Conservation (phyloP, 495 filamentous ascomycete species). For the Thozetella sp. region DNA sequence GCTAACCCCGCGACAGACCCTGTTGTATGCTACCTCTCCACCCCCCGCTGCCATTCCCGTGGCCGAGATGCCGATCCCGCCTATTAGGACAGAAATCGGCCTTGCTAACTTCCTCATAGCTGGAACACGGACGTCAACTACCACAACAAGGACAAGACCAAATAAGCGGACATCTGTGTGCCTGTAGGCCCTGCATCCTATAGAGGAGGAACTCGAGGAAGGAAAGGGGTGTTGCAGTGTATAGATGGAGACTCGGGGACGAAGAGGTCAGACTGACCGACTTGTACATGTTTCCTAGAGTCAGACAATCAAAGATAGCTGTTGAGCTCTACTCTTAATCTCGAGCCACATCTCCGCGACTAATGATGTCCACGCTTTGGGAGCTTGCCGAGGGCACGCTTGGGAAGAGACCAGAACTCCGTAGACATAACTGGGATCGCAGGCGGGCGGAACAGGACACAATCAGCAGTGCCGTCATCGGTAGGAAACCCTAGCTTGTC, state of each 20-base stretch:
- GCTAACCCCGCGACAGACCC: slow-evolving; percentile 39
- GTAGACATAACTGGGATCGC: neutral
- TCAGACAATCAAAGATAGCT: slow-evolving; percentile 7
- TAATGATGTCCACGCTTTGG: neutral
- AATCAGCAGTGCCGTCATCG: slow-evolving; percentile 1
- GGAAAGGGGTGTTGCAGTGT: neutral
- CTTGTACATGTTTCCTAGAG: slow-evolving; percentile 25
- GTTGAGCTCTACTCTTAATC: neutral
- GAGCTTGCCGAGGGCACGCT: neutral
- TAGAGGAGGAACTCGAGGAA: neutral
- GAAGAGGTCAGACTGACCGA: slow-evolving; percentile 5
- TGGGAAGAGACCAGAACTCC: no score
- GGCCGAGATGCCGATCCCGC: neutral
- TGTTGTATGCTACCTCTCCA: slow-evolving; percentile 36
- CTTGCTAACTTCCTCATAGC: slow-evolving; percentile 47
- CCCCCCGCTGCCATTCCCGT: slow-evolving; percentile 4
- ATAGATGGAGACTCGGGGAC: neutral
- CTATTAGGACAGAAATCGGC: neutral
- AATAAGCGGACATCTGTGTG: slow-evolving; percentile 34
- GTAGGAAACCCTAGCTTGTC: no score
- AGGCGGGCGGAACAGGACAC: slow-evolving; percentile 4
- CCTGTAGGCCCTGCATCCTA: neutral
- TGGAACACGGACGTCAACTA: slow-evolving; percentile 96
- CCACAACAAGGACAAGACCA: slow-evolving; percentile 85
- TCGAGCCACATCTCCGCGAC: neutral